phyloP scores from a whole-genome alignment of 306 rosid species.

The Prunus davidiana region DNA sequence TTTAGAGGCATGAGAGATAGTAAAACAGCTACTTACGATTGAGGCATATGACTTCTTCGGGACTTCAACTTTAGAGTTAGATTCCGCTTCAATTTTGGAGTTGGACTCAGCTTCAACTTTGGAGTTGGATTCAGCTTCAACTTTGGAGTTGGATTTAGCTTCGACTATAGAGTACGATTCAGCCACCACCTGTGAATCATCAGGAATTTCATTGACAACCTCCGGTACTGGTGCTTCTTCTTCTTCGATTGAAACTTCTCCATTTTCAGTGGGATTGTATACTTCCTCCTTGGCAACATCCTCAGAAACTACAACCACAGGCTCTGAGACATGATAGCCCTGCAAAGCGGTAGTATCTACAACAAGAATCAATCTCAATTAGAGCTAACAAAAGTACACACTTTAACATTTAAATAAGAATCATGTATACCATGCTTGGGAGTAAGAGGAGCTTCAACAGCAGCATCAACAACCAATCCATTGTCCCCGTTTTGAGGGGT shows the following conservation, averaged over 20 bases:
- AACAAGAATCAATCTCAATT: conserved; percentile 13
- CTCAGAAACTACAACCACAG: conserved; percentile 25
- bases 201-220: conserved; percentile 61
- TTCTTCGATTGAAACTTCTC: conserved; percentile 40
- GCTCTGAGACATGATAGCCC: conserved; percentile 40
- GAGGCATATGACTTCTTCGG: conserved; percentile 86
- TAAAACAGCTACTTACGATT: conserved; percentile 55
- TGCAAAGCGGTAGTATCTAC: conserved; percentile 38
- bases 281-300: conserved; percentile 41
- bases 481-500: conserved; percentile 26
- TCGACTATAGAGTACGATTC: conserved; percentile 9
- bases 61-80: conserved; percentile 43
- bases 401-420: neutral
- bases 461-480: conserved; percentile 28
- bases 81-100: conserved; percentile 23
- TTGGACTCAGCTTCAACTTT: conserved; percentile 23
- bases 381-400: conserved; percentile 1
- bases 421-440: conserved; percentile 44
- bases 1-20: conserved; percentile 5
- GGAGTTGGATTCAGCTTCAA: neutral
- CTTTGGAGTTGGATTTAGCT: conserved; percentile 22
- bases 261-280: conserved; percentile 33
- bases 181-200: conserved; percentile 40
- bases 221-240: conserved; percentile 52
- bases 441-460: conserved; percentile 30